Base-by-base conservation (phyloP, 805 yeast genomes). In the Kurtzmaniella cleridarum region DNA sequence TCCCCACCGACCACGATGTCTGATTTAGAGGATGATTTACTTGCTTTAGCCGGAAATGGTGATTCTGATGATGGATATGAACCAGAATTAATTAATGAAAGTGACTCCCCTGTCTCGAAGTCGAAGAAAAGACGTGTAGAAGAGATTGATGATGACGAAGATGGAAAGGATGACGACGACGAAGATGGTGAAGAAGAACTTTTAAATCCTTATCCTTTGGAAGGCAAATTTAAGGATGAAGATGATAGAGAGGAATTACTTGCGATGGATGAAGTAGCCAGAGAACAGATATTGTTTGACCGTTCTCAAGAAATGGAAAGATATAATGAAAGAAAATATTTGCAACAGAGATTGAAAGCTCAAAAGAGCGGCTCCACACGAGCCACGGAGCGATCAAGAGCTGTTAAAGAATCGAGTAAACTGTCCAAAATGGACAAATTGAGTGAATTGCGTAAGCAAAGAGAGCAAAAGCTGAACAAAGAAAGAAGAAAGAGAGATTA, bases 231-330 rank as follows among this genome's bases (percentile, higher is more conserved):
- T 67, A 85, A 81, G 52, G 83, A 89, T 60, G 95, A 80, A 39
- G 71, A 67, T 7, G 99, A 93, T 62, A 75, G 86, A 43, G 78
- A 66, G 1, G 60, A 68, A 39, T 67, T 76, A 48, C 66, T 85
- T 53, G 80, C 73, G 35, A 74, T 93, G 80, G 95, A 91, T 40
- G 98, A 93, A 69, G 78, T 93, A 59, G 86, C 86, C 53, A 83
- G 98, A 54, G 98, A 93, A 67, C 81, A 84, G 50, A 78, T 89
- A 40, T 73, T 93, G 40, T 93, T 87, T 51, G 98, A 91, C 41
- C 86, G 99, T 62, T 78, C 87, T 7, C 96, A 89, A 62, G 95
- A 86, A 45, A 77, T 87, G 79, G 95, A 91, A 60, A 79, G 84
- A 48, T 90, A 72, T 62, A 81, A 85, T 43, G 98, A 93, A 64